Conservation (phyloP, 2,329 filamentous ascomycete species). For the Eutypa lata region DNA sequence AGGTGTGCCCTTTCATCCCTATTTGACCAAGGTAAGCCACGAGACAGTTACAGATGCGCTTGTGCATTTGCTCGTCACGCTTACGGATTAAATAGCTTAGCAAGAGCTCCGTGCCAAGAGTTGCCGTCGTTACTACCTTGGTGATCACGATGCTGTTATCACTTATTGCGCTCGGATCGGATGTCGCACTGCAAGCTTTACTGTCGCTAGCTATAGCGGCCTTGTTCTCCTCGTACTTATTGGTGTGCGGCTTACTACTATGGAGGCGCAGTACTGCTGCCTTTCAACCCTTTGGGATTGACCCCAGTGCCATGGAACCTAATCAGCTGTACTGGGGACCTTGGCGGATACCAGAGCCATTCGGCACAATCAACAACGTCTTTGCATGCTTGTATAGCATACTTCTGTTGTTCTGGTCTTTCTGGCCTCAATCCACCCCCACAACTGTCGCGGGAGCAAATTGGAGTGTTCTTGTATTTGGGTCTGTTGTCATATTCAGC, state of each 20-base stretch:
- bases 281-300: slow-evolving; percentile 17
- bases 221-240: slow-evolving; percentile 41
- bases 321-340: slow-evolving; percentile 46
- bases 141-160: slow-evolving; percentile 19
- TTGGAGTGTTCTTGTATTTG: slow-evolving; percentile 44
- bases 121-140: slow-evolving; percentile 9
- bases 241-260: slow-evolving; percentile 36
- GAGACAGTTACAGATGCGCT: no score
- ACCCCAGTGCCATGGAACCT: not conserved
- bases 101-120: no score
- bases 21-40: slow-evolving; percentile 1
- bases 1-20: slow-evolving; percentile 14
- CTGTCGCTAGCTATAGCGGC: slow-evolving; percentile 40
- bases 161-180: slow-evolving; percentile 23
- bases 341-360: slow-evolving; percentile 47
- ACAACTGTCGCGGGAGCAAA: slow-evolving; percentile 40
- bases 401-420: slow-evolving; percentile 55
- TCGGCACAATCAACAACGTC: slow-evolving; percentile 52
- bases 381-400: slow-evolving; percentile 51
- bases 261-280: slow-evolving; percentile 33
- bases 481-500: slow-evolving; percentile 39
- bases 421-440: slow-evolving; percentile 41
- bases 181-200: slow-evolving; percentile 41
- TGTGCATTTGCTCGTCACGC: no score
- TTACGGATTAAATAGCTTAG: no score